These are phyloP conservation scores for Ascochyta viciae-villosae DNA, from an alignment of 2,329 filamentous ascomycete genomes.

Conservation along the genomic window DNA sequence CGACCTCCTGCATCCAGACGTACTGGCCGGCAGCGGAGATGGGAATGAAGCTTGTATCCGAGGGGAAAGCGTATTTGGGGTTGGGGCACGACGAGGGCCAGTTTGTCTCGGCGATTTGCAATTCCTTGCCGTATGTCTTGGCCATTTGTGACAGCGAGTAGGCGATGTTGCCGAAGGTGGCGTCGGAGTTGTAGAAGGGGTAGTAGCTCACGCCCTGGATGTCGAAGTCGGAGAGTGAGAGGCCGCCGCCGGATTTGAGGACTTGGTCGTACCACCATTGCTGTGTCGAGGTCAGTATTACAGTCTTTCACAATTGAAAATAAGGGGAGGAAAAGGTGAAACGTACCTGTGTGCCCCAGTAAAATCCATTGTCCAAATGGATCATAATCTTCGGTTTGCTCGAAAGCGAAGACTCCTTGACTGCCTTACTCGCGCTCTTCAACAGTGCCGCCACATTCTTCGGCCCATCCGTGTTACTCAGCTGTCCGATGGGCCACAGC, in stretches of 20 bases:
- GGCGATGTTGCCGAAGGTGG: slow-evolving; percentile 65
- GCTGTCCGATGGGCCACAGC: slow-evolving; percentile 69
- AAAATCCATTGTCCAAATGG: slow-evolving; percentile 78
- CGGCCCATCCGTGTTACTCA: slow-evolving; percentile 54
- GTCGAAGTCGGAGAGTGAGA: slow-evolving; percentile 67
- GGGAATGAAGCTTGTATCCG: slow-evolving; percentile 66
- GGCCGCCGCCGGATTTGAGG: slow-evolving; percentile 51
- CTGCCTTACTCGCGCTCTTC: slow-evolving; percentile 67
- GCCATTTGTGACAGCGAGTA: slow-evolving; percentile 66
- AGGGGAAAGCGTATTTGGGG: slow-evolving; percentile 65
- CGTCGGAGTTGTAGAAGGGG: slow-evolving; percentile 70
- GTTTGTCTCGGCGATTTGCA: slow-evolving; percentile 74
- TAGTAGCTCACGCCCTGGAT: slow-evolving; percentile 77
- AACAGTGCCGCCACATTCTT: slow-evolving; percentile 69
- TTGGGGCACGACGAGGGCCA: slow-evolving; percentile 71
- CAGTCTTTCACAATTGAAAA: background rate
- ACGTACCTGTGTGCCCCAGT: slow-evolving; percentile 59
- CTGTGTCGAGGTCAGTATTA: slow-evolving; percentile 50
- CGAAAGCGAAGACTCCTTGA: slow-evolving; percentile 67
- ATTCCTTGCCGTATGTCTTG: slow-evolving; percentile 67
- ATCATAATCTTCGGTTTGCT: slow-evolving; percentile 73
- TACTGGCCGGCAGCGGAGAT: slow-evolving; percentile 69
- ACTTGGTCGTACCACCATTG: slow-evolving; percentile 70
- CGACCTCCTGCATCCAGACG: slow-evolving; percentile 67
- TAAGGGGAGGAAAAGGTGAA: background rate